These are phyloP conservation scores for Cadophora sp. DNA, from an alignment of 2,329 filamentous ascomycete genomes.

Conservation along the genomic window DNA sequence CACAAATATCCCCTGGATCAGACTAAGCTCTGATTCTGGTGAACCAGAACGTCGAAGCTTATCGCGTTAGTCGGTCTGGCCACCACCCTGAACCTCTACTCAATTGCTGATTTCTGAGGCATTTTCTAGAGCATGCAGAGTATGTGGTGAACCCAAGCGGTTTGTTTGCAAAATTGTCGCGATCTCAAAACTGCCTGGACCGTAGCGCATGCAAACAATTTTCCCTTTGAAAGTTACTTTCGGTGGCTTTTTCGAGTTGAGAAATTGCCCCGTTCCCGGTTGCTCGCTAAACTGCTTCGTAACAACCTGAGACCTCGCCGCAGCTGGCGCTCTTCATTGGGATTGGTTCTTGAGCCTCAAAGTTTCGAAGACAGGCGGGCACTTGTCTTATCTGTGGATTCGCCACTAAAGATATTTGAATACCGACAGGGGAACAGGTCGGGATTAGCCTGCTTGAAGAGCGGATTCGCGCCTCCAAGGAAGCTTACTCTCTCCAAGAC, in stretches of 20 bases:
- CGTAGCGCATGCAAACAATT: not conserved
- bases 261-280: not conserved
- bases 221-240: slow-evolving; percentile 4
- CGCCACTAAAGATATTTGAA: slow-evolving; percentile 25
- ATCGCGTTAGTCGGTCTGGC: slow-evolving; percentile 4
- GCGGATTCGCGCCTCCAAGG: slow-evolving; percentile 18
- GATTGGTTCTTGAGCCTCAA: slow-evolving; percentile 22
- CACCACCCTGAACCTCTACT: not conserved
- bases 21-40: not conserved
- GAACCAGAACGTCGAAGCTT: slow-evolving; percentile 15
- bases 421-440: slow-evolving; percentile 10
- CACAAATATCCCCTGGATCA: not conserved
- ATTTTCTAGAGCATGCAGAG: not conserved
- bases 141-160: too few species aligned
- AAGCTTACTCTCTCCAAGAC: slow-evolving; percentile 26
- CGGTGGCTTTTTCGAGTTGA: not conserved
- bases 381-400: slow-evolving; percentile 38
- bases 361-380: slow-evolving; percentile 22
- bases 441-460: not conserved
- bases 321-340: not conserved
- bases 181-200: not conserved
- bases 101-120: not conserved
- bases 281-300: not conserved
- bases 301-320: not conserved
- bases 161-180: not conserved